Conservation (phyloP, 306 rosid genomes). For the Boehmeria nivea region DNA sequence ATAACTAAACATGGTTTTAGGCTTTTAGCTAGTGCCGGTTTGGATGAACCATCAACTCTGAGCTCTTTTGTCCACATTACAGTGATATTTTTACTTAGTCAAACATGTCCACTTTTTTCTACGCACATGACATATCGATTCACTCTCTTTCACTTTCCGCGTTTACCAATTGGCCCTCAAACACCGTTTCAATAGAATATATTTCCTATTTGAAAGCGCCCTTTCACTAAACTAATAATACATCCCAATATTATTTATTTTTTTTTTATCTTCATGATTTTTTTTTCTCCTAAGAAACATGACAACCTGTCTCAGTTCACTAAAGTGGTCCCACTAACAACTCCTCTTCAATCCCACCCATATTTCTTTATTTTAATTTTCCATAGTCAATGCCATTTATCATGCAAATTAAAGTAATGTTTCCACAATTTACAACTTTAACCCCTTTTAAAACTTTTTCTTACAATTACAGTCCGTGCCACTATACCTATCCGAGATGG, state of each 20-base stretch:
- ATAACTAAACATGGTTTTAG: neutral
- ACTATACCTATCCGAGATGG: conserved; percentile 86
- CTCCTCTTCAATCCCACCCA: no score
- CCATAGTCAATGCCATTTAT: no score
- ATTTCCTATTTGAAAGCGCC: conserved; percentile 1
- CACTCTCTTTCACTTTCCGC: neutral
- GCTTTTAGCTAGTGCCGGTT: no score
- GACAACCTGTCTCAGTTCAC: conserved; percentile 4
- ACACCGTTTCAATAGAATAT: conserved; percentile 18
- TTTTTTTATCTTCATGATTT: neutral
- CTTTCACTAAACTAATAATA: neutral
- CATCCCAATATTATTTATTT: neutral
- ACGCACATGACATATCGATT: conserved; percentile 21
- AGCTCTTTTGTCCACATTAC: neutral
- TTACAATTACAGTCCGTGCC: conserved; percentile 67
- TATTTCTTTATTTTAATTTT: no score
- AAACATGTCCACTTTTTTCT: conserved; percentile 31
- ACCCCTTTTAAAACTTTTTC: neutral
- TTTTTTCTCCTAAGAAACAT: conserved; percentile 5
- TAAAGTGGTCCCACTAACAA: no score
- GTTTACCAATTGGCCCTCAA: conserved; percentile 6
- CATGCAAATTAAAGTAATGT: no score
- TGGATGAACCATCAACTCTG: neutral
- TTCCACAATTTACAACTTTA: neutral
- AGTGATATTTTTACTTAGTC: conserved; percentile 8